Conservation (phyloP, 805 yeast species). For the Starmerella tilneyi region DNA sequence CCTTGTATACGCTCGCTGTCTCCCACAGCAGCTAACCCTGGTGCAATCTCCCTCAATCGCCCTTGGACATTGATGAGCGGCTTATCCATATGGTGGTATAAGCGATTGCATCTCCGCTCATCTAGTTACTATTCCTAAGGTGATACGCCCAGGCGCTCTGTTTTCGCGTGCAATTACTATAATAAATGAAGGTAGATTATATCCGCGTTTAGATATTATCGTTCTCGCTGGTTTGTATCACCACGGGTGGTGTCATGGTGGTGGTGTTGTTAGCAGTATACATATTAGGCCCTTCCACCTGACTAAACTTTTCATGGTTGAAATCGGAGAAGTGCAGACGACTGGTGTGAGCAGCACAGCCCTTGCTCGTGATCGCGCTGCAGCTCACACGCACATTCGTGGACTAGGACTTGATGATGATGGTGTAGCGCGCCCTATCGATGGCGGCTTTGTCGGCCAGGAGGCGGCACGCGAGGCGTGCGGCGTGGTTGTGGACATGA, state of each 20-base stretch:
- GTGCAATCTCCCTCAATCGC: no score
- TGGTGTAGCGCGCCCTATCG: slow-evolving; percentile 71
- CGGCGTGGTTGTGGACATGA: slow-evolving; percentile 87
- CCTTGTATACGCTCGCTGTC: no score
- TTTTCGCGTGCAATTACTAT: no score
- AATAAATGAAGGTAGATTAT: no score
- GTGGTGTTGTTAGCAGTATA: no score
- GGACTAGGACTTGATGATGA: slow-evolving; percentile 90
- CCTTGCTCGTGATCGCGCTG: slow-evolving; percentile 58
- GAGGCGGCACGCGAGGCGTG: slow-evolving; percentile 65
- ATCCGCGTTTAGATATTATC: no score
- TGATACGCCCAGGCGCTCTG: no score
- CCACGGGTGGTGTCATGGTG: no score
- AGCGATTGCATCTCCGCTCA: background rate
- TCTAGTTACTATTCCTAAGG: no score
- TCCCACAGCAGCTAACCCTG: no score
- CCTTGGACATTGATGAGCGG: no score
- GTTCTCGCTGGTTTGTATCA: background rate
- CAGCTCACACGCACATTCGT: slow-evolving; percentile 94
- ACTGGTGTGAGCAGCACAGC: slow-evolving; percentile 17
- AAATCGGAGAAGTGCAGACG: slow-evolving; percentile 66
- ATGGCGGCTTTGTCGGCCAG: slow-evolving; percentile 84
- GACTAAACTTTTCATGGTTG: slow-evolving; percentile 44
- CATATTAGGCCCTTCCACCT: background rate
- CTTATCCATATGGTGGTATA: background rate